Conservation (phyloP, 1,139 yeast genomes). For the Sporopachydermia cereana region DNA sequence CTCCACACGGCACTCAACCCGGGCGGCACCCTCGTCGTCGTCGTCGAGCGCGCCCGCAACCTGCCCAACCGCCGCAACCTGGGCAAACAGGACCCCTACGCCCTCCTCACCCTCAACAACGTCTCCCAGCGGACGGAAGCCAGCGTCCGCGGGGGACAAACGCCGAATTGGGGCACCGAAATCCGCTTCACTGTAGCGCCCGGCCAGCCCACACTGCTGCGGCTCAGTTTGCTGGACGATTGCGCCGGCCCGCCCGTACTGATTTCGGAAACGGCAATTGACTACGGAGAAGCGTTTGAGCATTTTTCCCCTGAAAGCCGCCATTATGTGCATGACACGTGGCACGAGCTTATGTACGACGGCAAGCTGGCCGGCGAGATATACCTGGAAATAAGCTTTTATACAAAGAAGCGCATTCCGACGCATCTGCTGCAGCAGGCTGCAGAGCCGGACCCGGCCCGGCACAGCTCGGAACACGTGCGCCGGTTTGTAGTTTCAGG, state of each 20-base stretch:
- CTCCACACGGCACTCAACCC: background rate
- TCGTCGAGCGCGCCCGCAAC: constrained; percentile 27
- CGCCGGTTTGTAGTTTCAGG: too few species aligned
- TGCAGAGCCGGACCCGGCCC: too few species aligned
- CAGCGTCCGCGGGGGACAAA: constrained; percentile 78
- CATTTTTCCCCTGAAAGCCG: constrained; percentile 45
- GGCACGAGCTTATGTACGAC: constrained; percentile 64
- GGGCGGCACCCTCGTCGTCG: background rate
- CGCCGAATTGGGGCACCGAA: constrained; percentile 79
- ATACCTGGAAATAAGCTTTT: constrained; percentile 84
- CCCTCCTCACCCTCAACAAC: constrained; percentile 70
- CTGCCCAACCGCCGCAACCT: constrained; percentile 71
- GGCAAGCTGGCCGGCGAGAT: constrained; percentile 83
- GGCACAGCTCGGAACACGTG: too few species aligned
- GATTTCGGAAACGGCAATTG: constrained; percentile 73
- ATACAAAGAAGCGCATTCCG: constrained; percentile 40
- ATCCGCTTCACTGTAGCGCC: constrained; percentile 53
- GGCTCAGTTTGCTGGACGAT: constrained; percentile 75
- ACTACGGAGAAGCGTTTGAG: constrained; percentile 54
- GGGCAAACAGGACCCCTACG: constrained; percentile 86
- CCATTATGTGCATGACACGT: constrained; percentile 58
- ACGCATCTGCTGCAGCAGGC: too few species aligned
- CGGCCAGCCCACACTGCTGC: constrained; percentile 38
- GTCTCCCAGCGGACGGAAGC: constrained; percentile 65
- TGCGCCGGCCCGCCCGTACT: constrained; percentile 78